phyloP scores from a whole-genome alignment of 2,329 filamentous ascomycete genomes.

The Hortaea sp. region DNA sequence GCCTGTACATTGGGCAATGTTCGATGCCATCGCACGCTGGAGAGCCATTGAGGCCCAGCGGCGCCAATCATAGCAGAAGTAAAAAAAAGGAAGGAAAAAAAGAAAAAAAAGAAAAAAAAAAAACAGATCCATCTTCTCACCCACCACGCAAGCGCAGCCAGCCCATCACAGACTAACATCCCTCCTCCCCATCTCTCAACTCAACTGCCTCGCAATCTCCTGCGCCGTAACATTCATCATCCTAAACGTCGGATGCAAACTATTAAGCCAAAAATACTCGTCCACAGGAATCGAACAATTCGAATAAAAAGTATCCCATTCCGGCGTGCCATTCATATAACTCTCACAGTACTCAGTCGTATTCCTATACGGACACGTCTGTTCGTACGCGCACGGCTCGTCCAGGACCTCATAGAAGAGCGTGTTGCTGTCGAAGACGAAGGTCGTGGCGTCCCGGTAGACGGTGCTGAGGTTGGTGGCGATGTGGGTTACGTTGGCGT shows the following conservation, averaged over 20 bases:
- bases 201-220: slow-evolving; percentile 29
- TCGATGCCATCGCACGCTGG: too few species aligned
- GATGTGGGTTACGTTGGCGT: slow-evolving; percentile 35
- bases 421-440: slow-evolving; percentile 43
- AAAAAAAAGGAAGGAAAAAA: too few species aligned
- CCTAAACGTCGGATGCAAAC: slow-evolving; percentile 53
- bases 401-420: slow-evolving; percentile 46
- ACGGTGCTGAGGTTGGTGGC: slow-evolving; percentile 29
- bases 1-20: too few species aligned
- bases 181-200: neutral
- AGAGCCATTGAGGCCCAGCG: too few species aligned
- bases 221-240: slow-evolving; percentile 52
- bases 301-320: slow-evolving; percentile 29
- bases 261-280: slow-evolving; percentile 56
- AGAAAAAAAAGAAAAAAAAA: too few species aligned
- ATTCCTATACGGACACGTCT: slow-evolving; percentile 46
- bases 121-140: too few species aligned
- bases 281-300: slow-evolving; percentile 47
- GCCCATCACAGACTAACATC: neutral
- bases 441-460: slow-evolving; percentile 37
- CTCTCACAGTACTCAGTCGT: slow-evolving; percentile 44
- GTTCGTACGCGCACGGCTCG: slow-evolving; percentile 37
- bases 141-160: too few species aligned
- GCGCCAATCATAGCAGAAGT: too few species aligned
- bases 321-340: slow-evolving; percentile 40